phyloP scores from a whole-genome alignment of 2,329 filamentous ascomycete species.

The Conoideocrella luteorostrata region DNA sequence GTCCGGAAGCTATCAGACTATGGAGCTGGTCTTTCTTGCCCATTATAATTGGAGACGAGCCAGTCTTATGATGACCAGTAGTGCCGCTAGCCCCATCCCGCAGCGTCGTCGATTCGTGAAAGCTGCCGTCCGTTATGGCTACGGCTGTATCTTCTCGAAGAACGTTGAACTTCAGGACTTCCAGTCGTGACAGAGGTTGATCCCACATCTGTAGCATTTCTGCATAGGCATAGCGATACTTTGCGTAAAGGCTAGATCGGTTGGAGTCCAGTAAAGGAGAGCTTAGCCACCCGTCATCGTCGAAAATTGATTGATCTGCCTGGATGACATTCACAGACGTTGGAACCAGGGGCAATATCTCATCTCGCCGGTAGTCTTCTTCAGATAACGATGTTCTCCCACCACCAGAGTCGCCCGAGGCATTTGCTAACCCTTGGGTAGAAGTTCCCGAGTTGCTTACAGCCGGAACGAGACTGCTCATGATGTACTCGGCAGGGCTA shows the following conservation, averaged over 20 bases:
- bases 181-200: constrained; percentile 54
- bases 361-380: constrained; percentile 43
- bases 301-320: constrained; percentile 59
- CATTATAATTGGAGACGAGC: constrained; percentile 47
- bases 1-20: constrained; percentile 43
- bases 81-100: constrained; percentile 32
- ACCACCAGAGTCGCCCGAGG: constrained; percentile 38
- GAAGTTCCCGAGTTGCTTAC: constrained; percentile 33
- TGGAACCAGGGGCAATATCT: constrained; percentile 40
- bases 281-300: constrained; percentile 60
- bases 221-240: constrained; percentile 60
- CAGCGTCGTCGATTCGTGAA: constrained; percentile 30
- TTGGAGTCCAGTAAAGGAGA: constrained; percentile 50
- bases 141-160: constrained; percentile 40
- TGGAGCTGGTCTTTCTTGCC: constrained; percentile 49
- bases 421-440: constrained; percentile 40
- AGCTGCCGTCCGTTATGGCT: constrained; percentile 23
- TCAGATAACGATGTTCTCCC: constrained; percentile 48
- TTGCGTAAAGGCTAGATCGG: constrained; percentile 44
- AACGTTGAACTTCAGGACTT: constrained; percentile 64
- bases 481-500: constrained; percentile 56
- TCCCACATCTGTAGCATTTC: constrained; percentile 63
- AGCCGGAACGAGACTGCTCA: constrained; percentile 47
- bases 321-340: constrained; percentile 47
- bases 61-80: constrained; percentile 28